Percentiles rank a stretch among this genome's conserved stretches.
These are phyloP conservation scores for Straminergon stramineum DNA, from an alignment of 225 moss, liverwort and hornwort genomes.

Conservation along the genomic window DNA sequence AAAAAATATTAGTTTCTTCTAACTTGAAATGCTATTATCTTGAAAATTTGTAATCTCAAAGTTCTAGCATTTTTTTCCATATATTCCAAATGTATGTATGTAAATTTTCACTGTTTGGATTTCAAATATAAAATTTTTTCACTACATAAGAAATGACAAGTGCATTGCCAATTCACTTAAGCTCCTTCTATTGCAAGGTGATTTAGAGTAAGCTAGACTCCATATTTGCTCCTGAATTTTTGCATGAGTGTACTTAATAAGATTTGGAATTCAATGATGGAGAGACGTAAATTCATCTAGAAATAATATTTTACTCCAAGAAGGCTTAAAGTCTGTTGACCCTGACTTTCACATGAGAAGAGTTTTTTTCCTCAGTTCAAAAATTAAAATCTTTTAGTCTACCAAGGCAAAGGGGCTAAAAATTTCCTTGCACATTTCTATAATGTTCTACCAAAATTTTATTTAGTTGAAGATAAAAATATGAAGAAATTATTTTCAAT, in stretches of 20 bases:
- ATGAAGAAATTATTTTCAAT: not conserved
- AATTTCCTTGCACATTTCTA: not conserved
- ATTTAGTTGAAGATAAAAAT: not conserved
- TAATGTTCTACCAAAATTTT: not conserved
- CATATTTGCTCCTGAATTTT: not conserved
- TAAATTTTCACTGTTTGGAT: not conserved
- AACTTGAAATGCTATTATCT: not conserved
- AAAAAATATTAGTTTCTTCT: not conserved
- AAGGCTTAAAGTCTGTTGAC: not conserved
- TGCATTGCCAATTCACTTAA: not conserved
- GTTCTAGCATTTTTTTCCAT: fast-evolving
- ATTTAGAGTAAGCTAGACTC: not conserved
- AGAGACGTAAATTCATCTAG: fast-evolving
- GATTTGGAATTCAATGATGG: not conserved
- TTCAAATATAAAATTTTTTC: not conserved
- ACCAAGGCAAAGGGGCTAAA: fast-evolving
- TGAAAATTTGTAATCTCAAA: not conserved
- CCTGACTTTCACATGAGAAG: not conserved
- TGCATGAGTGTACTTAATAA: not conserved
- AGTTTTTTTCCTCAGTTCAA: not conserved
- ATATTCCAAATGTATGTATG: not conserved
- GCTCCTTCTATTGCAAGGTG: not conserved
- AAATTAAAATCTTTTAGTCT: not conserved
- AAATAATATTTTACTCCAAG: not conserved
- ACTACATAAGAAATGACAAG: fast-evolving